Evolutionary conservation across 768 basidiomycete genomes (phyloP).

Genomic region (Panaeolus papilionaceus): DNA sequence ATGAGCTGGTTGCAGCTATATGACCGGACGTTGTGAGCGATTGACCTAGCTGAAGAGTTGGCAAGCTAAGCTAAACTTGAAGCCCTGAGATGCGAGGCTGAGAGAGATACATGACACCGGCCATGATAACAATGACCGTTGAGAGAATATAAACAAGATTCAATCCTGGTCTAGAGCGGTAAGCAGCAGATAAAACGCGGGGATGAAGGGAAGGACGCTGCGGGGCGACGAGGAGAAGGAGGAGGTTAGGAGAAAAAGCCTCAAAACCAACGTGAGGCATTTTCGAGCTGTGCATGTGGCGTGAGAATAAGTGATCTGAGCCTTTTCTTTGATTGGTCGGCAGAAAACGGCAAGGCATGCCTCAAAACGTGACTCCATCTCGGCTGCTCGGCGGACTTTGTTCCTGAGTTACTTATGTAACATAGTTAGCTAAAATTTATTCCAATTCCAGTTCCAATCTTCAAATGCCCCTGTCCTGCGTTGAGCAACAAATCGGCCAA

Average conservation of each 20-base stretch:
- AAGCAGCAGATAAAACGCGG: background rate
- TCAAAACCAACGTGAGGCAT: constrained; percentile 12
- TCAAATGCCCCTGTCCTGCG: background rate
- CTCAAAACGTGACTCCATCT: background rate
- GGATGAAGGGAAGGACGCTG: background rate
- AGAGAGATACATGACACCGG: too few species aligned
- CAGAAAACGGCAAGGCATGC: background rate
- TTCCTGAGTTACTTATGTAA: too few species aligned
- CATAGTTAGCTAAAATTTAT: too few species aligned
- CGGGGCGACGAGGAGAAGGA: background rate
- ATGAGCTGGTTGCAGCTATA: too few species aligned
- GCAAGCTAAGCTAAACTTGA: too few species aligned
- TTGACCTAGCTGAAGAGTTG: too few species aligned
- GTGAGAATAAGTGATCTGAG: background rate
- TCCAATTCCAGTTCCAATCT: too few species aligned
- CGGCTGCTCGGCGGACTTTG: background rate
- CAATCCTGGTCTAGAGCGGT: background rate
- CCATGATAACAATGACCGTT: background rate
- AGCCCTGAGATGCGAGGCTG: too few species aligned
- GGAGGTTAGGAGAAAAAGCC: constrained; percentile 10
- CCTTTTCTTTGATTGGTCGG: constrained; percentile 12
- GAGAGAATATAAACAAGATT: background rate
- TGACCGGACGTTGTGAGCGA: too few species aligned
- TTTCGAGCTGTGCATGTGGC: constrained; percentile 10
- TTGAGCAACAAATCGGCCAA: background rate